Conservation (phyloP, 140 eudicot species). For the Bidens hawaiensis region DNA sequence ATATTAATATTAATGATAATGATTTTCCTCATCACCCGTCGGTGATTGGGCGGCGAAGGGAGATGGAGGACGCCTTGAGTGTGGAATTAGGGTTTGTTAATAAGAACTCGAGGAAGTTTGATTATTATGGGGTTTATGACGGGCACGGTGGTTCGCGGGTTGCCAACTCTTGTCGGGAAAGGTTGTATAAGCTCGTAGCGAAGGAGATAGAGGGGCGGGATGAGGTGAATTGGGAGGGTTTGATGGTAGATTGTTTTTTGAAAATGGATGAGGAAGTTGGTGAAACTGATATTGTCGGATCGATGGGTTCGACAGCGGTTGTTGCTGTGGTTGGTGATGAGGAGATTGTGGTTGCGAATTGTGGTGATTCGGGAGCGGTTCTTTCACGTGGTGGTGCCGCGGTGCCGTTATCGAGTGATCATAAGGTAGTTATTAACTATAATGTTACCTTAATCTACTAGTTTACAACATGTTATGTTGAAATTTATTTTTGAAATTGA, state of each 20-base stretch:
- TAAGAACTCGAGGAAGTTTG: constrained; percentile 21
- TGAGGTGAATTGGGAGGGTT: constrained; percentile 43
- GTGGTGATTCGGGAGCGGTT: constrained; percentile 93
- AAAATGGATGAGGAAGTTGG: constrained; percentile 77
- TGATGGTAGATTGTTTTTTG: constrained; percentile 50
- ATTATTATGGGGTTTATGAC: constrained; percentile 78
- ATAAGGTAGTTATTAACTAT: constrained; percentile 40
- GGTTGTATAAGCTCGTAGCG: constrained; percentile 41
- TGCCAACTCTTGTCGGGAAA: constrained; percentile 53
- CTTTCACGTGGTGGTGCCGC: constrained; percentile 44
- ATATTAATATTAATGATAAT: neutral
- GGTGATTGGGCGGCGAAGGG: constrained; percentile 66
- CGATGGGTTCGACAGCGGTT: constrained; percentile 79
- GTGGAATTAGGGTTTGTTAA: constrained; percentile 42
- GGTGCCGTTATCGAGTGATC: constrained; percentile 66
- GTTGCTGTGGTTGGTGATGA: constrained; percentile 70
- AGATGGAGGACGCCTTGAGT: constrained; percentile 80
- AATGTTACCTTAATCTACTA: too few species aligned
- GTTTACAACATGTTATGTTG: neutral
- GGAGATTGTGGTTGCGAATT: constrained; percentile 74
- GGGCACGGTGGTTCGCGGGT: constrained; percentile 86
- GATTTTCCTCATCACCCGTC: constrained; percentile 29
- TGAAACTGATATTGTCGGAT: constrained; percentile 31
- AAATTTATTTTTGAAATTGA: neutral
- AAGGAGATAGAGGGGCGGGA: constrained; percentile 20